These are phyloP conservation scores for Letharia lupina DNA, from an alignment of 495 filamentous ascomycete species.

Conservation along the genomic window DNA sequence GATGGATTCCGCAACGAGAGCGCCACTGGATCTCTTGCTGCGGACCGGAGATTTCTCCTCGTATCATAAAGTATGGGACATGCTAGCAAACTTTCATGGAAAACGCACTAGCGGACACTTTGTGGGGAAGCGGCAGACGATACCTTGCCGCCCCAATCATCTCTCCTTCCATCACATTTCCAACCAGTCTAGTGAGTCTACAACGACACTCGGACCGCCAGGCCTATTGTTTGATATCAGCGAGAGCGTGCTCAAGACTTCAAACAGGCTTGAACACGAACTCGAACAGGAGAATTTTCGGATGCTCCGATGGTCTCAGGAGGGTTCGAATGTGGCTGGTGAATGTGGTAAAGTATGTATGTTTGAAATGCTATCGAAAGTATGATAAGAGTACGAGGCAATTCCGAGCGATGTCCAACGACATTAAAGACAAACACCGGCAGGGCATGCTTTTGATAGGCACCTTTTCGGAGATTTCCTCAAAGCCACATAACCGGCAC, in stretches of 20 bases:
- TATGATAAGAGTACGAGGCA: background rate
- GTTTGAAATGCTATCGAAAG: background rate
- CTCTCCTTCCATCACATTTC: background rate
- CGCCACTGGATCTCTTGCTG: background rate
- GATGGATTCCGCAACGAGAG: background rate
- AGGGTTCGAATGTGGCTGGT: too few relatives aligned
- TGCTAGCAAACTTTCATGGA: background rate
- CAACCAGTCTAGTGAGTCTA: too few relatives aligned
- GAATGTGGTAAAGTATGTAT: background rate
- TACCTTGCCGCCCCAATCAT: background rate
- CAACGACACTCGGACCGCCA: too few relatives aligned
- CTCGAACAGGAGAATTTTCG: too few relatives aligned
- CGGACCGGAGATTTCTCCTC: background rate
- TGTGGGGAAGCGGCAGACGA: background rate
- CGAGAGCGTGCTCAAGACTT: too few relatives aligned
- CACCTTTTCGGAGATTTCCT: background rate
- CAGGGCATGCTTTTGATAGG: background rate
- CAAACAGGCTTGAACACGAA: too few relatives aligned
- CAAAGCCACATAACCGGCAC: background rate
- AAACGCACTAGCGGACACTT: background rate
- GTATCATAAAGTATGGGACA: background rate
- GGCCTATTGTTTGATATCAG: too few relatives aligned
- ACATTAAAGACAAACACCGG: background rate
- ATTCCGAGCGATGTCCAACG: background rate
- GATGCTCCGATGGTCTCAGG: too few relatives aligned